Conservation (phyloP, 116 monocot species). For the Papilionanthe hybrid region DNA sequence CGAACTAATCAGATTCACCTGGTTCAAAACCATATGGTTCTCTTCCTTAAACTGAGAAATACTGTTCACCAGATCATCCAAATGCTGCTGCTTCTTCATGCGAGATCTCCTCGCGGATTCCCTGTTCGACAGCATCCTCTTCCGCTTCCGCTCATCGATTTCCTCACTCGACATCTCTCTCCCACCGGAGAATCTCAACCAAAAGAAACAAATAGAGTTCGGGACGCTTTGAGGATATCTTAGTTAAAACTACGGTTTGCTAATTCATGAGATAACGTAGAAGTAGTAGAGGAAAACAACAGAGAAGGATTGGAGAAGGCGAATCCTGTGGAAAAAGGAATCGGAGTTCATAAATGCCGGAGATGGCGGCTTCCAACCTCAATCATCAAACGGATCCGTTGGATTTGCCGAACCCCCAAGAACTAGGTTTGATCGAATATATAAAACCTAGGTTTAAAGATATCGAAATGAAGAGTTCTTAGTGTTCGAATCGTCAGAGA, state of each 20-base stretch:
- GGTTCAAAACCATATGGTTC: constrained; percentile 16
- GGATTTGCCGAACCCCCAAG: not conserved
- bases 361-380: not conserved
- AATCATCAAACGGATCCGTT: not conserved
- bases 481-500: not conserved
- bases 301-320: constrained; percentile 27
- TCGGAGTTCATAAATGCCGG: constrained; percentile 16
- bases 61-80: constrained; percentile 18
- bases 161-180: not conserved
- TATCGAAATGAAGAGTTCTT: not conserved
- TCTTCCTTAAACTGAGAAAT: constrained; percentile 10
- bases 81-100: constrained; percentile 28
- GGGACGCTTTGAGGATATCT: not conserved
- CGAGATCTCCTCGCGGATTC: constrained; percentile 19
- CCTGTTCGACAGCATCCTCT: constrained; percentile 23
- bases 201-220: not conserved
- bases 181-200: not conserved
- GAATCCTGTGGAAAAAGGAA: constrained; percentile 15
- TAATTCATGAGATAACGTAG: constrained; percentile 24
- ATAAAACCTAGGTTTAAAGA: not conserved
- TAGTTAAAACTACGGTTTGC: not conserved
- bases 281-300: constrained; percentile 23
- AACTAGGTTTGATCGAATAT: not conserved
- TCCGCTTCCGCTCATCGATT: constrained; percentile 18
- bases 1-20: constrained; percentile 1